These are phyloP conservation scores for Aspergillus chevalieri DNA, from an alignment of 2,329 filamentous ascomycete species.

Conservation along the genomic window DNA sequence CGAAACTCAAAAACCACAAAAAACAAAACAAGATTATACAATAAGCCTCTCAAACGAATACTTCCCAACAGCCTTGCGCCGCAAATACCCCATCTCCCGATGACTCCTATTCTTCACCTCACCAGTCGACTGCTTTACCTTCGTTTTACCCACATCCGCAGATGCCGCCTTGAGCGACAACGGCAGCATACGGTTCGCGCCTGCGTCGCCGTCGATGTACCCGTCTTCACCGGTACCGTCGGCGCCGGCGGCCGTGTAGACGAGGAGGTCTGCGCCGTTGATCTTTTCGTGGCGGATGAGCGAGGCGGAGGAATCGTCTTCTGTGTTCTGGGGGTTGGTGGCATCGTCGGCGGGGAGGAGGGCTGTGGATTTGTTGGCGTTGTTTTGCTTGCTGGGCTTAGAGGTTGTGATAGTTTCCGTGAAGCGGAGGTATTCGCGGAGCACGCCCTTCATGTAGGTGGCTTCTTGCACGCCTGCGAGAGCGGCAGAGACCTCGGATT, in stretches of 20 bases:
- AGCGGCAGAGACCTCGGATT: conserved; percentile 43
- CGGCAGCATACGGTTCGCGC: conserved; percentile 45
- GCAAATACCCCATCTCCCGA: conserved; percentile 69
- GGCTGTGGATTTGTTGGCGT: background rate
- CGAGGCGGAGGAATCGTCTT: conserved; percentile 8
- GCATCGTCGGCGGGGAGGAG: conserved; percentile 4
- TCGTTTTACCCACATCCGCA: conserved; percentile 38
- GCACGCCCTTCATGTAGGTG: conserved; percentile 41
- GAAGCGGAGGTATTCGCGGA: conserved; percentile 42
- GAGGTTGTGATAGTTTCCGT: conserved; percentile 21
- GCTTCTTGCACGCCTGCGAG: conserved; percentile 44
- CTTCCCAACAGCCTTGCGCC: conserved; percentile 70
- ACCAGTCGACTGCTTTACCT: conserved; percentile 57
- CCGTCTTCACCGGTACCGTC: conserved; percentile 26
- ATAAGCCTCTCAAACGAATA: conserved; percentile 77
- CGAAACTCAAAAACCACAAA: background rate
- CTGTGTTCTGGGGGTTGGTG: conserved; percentile 1
- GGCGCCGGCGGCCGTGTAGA: conserved; percentile 22
- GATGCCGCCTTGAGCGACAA: conserved; percentile 67
- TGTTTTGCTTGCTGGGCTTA: background rate
- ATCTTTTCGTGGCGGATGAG: conserved; percentile 32
- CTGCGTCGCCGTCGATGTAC: conserved; percentile 18
- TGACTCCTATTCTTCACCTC: conserved; percentile 63
- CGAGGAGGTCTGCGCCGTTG: conserved; percentile 34
- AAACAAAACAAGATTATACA: conserved; percentile 41